Base-by-base conservation (phyloP, 345 rosid species). In the Gossypium sturtianum region DNA sequence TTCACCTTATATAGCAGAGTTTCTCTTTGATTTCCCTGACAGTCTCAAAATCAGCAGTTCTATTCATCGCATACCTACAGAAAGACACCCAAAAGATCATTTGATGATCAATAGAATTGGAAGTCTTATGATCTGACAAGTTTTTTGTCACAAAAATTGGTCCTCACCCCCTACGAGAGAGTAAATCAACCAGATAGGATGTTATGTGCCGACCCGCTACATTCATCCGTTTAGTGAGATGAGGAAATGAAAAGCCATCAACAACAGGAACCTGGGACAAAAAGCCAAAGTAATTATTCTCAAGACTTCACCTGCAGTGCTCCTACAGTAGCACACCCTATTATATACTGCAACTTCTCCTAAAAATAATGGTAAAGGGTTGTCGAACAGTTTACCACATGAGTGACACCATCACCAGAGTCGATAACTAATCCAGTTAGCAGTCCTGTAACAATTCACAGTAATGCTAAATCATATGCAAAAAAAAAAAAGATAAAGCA, bases 341-440 rank as follows among this genome's bases (percentile, higher is more conserved):
- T 3, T 44, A 53, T 17, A 70, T 57, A 19, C 7, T 47, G 71
- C n/a, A 67, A 67, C 38, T 22, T 45, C 38, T 67, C 20, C 38
- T 23, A 13, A 66, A 20, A 57, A 0, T 43, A 29, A 54, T 38
- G 44, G 57, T 44, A 38, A 66, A 34, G 51, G 61, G 48, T 45
- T 34, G 48, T 72, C 29, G 12, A 66, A 72, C 52, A 79, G 72
- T 79, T 79, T 91, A 92, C 98, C 98, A 94, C 98, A 84, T 95
- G 99, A 71, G 99, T 95, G 75, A 95, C 99, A 71, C 99, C 98
- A 74, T 95, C 99, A 62, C 99, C 99, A 71, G 99, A 95, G 86
- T 95, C 99, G 43, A 95, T 95, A 71, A 95, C 99, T 73, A 95
- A 85, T 78, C 99, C 98, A 80, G 99, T 95, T 74, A 95, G 81